phyloP scores from a whole-genome alignment of 768 basidiomycete species.

The Hypsizygus marmoreus region DNA sequence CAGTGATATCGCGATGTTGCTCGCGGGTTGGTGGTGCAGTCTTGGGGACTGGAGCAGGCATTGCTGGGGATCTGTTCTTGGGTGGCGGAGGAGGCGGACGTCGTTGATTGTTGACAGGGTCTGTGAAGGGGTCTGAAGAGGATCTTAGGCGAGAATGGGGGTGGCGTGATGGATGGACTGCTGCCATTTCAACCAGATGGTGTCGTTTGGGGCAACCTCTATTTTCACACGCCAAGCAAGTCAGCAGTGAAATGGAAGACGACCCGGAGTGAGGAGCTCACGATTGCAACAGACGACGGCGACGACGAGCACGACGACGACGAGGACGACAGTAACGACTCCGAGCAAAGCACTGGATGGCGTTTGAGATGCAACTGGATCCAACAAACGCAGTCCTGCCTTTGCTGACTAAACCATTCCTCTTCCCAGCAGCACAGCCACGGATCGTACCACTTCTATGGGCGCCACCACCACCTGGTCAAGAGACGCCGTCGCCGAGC shows the following conservation, averaged over 20 bases:
- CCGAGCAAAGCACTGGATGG: neutral
- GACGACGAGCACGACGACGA: neutral
- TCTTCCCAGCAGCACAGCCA: slow-evolving; percentile 6
- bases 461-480: slow-evolving; percentile 30
- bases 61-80: slow-evolving; percentile 32
- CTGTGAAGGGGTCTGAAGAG: slow-evolving; percentile 56
- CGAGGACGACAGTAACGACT: slow-evolving; percentile 1
- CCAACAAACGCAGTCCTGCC: no score
- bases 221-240: slow-evolving; percentile 34
- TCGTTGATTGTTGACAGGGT: slow-evolving; percentile 28
- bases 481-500: slow-evolving; percentile 58
- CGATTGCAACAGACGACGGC: neutral
- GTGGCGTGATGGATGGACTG: slow-evolving; percentile 27
- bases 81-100: slow-evolving; percentile 39
- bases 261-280: neutral
- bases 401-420: slow-evolving; percentile 4
- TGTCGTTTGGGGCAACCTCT: slow-evolving; percentile 11
- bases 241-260: neutral
- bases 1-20: slow-evolving; percentile 50
- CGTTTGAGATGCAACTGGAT: no score
- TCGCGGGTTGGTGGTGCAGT: slow-evolving; percentile 24
- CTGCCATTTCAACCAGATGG: slow-evolving; percentile 40
- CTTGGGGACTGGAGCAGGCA: slow-evolving; percentile 32
- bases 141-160: slow-evolving; percentile 43
- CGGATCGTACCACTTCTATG: slow-evolving; percentile 19